A percentile compares a stretch with the other conserved stretches of the same genome.
Evolutionary conservation across 805 yeast species (phyloP).

Genomic region (Barnettozyma sp.): DNA sequence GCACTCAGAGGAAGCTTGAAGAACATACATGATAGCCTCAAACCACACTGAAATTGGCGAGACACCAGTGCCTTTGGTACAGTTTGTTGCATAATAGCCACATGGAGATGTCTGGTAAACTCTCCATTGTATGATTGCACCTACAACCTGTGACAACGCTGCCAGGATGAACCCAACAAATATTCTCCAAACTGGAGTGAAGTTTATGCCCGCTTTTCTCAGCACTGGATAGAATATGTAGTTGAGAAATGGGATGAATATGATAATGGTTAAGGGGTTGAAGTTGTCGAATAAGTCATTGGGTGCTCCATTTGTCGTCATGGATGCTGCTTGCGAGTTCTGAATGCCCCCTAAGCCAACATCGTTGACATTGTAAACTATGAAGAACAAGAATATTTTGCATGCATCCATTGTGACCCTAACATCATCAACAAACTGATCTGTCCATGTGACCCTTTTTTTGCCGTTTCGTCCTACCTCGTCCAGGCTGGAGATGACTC

Average conservation of each 20-base stretch:
- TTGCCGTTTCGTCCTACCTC: constrained; percentile 17
- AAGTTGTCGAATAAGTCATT: constrained; percentile 71
- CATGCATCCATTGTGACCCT: constrained; percentile 58
- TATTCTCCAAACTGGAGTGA: constrained; percentile 66
- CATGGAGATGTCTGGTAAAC: constrained; percentile 69
- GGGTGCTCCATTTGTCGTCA: constrained; percentile 70
- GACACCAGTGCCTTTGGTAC: constrained; percentile 29
- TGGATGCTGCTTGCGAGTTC: constrained; percentile 51
- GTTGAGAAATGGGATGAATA: constrained; percentile 71
- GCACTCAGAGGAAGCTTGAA: constrained; percentile 68
- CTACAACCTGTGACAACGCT: constrained; percentile 27
- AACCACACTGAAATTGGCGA: constrained; percentile 53
- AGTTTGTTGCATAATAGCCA: constrained; percentile 50
- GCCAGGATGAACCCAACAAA: constrained; percentile 61
- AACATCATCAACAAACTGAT: constrained; percentile 67
- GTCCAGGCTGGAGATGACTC: constrained; percentile 21
- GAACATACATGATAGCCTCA: constrained; percentile 57
- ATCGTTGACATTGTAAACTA: constrained; percentile 66
- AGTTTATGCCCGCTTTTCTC: constrained; percentile 41
- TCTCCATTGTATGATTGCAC: constrained; percentile 63
- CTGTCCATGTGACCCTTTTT: constrained; percentile 42
- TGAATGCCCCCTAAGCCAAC: constrained; percentile 46
- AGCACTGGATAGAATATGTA: constrained; percentile 45
- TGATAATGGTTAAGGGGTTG: constrained; percentile 65
- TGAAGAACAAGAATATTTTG: constrained; percentile 62